Evolutionary conservation across 306 rosid species (phyloP).

Genomic region (Malus fusca): DNA sequence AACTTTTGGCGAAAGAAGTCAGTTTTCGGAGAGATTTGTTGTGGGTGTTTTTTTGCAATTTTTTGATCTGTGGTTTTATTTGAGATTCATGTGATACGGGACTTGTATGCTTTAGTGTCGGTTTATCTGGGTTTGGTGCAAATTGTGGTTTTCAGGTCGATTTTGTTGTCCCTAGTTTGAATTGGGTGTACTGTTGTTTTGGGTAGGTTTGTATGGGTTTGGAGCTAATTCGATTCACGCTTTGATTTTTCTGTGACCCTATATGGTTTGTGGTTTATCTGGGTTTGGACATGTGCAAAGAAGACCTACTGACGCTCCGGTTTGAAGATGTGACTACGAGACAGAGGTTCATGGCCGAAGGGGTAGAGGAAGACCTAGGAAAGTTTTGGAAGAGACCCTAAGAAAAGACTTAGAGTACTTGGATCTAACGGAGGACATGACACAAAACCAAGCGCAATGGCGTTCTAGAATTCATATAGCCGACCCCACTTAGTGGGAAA

Average conservation of each 20-base stretch:
- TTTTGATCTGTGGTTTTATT: neutral
- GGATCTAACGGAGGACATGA: too few relatives aligned
- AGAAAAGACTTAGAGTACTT: neutral
- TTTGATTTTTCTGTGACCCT: neutral
- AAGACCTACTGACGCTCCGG: too few relatives aligned
- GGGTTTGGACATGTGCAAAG: too few relatives aligned
- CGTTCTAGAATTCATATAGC: too few relatives aligned
- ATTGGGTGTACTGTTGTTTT: neutral
- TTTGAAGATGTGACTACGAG: too few relatives aligned
- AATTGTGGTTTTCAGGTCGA: neutral
- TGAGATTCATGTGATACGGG: neutral
- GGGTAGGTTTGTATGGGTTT: neutral
- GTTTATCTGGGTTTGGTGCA: neutral
- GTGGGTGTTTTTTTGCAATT: neutral
- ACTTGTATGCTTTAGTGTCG: neutral
- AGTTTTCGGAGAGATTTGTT: neutral
- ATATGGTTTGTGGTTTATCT: neutral
- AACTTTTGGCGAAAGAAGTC: constrained; percentile 73
- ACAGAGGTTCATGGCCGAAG: too few relatives aligned
- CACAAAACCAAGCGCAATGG: too few relatives aligned
- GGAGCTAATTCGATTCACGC: neutral
- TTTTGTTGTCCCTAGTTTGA: neutral
- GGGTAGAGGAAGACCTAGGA: too few relatives aligned
- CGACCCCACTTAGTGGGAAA: too few relatives aligned
- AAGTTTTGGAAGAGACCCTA: too few relatives aligned